These are phyloP conservation scores for Podospora anserina DNA, from an alignment of 495 filamentous ascomycete genomes.

Conservation along the genomic window DNA sequence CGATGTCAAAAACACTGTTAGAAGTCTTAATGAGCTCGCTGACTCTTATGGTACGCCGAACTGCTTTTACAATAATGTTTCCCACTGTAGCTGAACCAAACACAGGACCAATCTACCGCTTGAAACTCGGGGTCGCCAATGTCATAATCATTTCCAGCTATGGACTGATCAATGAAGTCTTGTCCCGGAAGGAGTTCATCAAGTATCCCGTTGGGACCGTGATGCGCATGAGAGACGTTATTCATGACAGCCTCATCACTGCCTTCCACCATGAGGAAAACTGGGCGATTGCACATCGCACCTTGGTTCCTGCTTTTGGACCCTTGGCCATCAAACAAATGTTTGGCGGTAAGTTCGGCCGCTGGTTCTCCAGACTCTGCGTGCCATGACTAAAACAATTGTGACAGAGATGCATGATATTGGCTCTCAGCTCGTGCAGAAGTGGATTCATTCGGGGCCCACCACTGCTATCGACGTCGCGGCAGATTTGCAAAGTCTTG, in stretches of 20 bases:
- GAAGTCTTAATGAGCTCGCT: constrained; percentile 20
- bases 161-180: constrained; percentile 57
- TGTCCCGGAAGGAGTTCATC: constrained; percentile 48
- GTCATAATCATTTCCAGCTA: constrained; percentile 47
- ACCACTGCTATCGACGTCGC: constrained; percentile 49
- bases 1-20: constrained; percentile 25
- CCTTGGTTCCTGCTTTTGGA: constrained; percentile 60
- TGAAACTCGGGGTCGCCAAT: constrained; percentile 18
- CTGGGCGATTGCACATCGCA: constrained; percentile 62
- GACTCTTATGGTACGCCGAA: constrained; percentile 18
- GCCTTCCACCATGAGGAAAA: constrained; percentile 47
- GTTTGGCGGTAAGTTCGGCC: constrained; percentile 53
- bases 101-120: constrained; percentile 20
- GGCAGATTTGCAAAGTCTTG: constrained; percentile 64
- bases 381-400: constrained; percentile 32
- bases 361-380: constrained; percentile 39
- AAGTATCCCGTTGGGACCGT: constrained; percentile 25
- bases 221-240: constrained; percentile 44
- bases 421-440: constrained; percentile 58
- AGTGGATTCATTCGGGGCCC: constrained; percentile 62
- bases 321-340: constrained; percentile 58
- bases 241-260: constrained; percentile 62
- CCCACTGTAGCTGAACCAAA: too few species aligned
- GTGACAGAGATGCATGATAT: constrained; percentile 63
- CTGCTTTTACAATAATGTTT: too few species aligned